Evolutionary conservation across 768 basidiomycete genomes (phyloP), one percentile per base, ranked within the genome.

Genomic region (Pulveroboletus sp.): DNA sequence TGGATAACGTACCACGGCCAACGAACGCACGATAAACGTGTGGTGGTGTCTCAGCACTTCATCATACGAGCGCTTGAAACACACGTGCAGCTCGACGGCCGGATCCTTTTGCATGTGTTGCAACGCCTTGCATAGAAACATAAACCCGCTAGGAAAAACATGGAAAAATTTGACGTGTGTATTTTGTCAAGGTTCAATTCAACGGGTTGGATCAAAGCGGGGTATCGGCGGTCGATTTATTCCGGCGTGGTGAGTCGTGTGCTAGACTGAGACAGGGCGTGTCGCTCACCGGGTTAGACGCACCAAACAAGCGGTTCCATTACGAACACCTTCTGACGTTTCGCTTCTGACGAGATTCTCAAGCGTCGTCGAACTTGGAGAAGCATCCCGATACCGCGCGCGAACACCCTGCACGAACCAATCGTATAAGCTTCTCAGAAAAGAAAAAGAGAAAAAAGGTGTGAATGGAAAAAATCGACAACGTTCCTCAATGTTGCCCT

Each of bases 31-130:
- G 55, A 87, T 25, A 62, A 85, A 85, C 0, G 78, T 72, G 61
- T 86, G 84, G 64, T 87, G 84, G 50, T 81, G 82, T 43, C 66
- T 70, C 42, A 90, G 72, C 16, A 86, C 80, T 45, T 75, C 73
- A 52, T 90, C 85, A 62, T 87, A 90, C 4, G 87, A 76, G 35
- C 78, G 72, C 64, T 76, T 79, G 72, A 90, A 89, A 65, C 87
- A 87, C 49, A 76, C 72, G 56, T 82, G 77, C 38, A 87, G 69
- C 52, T 85, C 82, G 2, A 74, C 60, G 21, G 58, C 59, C 16
- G 65, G 66, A 56, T 87, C 80, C 6, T 64, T 64, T 54, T 84
- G 85, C 73, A 82, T 79, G 57, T 81, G 74, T 63, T 82, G 78
- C 33, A 90, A 72, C 13, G 86, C 86, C 52, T 74, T 74, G 63